Evolutionary conservation across 2,329 filamentous ascomycete genomes (phyloP).

Genomic region (Ceratocystis harringtonii): DNA sequence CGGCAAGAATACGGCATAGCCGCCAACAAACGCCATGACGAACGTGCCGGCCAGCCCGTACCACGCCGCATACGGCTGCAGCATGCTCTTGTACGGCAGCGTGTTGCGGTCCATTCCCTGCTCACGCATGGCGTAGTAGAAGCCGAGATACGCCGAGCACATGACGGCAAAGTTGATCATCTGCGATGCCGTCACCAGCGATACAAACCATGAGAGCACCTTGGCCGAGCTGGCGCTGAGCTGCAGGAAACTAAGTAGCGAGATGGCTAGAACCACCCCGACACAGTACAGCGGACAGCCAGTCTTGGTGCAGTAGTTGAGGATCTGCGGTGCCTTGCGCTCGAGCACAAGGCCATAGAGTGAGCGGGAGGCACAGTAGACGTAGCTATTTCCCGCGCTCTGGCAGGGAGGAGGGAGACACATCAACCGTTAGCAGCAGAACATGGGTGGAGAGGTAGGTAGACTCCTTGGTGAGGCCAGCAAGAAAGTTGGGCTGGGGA

Average conservation of each 20-base stretch:
- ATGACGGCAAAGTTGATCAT: slow-evolving; percentile 59
- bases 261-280: slow-evolving; percentile 46
- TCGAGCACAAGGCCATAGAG: slow-evolving; percentile 55
- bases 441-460: slow-evolving; percentile 25
- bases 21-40: slow-evolving; percentile 59
- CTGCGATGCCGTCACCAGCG: slow-evolving; percentile 54
- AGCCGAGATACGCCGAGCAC: slow-evolving; percentile 56
- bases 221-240: slow-evolving; percentile 49
- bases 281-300: slow-evolving; percentile 68
- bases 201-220: slow-evolving; percentile 60
- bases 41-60: slow-evolving; percentile 47
- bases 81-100: slow-evolving; percentile 53
- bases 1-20: slow-evolving; percentile 62
- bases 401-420: not conserved
- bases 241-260: slow-evolving; percentile 59
- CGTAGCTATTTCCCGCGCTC: slow-evolving; percentile 45
- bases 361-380: slow-evolving; percentile 52
- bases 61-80: slow-evolving; percentile 59
- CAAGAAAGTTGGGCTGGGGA: too few species aligned
- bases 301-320: slow-evolving; percentile 44
- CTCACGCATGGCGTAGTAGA: slow-evolving; percentile 50
- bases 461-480: too few species aligned
- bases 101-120: slow-evolving; percentile 53
- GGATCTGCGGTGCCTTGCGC: slow-evolving; percentile 46
- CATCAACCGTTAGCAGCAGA: slow-evolving; percentile 17